Base-by-base conservation (phyloP, 345 rosid genomes). In the Populus davidiana region DNA sequence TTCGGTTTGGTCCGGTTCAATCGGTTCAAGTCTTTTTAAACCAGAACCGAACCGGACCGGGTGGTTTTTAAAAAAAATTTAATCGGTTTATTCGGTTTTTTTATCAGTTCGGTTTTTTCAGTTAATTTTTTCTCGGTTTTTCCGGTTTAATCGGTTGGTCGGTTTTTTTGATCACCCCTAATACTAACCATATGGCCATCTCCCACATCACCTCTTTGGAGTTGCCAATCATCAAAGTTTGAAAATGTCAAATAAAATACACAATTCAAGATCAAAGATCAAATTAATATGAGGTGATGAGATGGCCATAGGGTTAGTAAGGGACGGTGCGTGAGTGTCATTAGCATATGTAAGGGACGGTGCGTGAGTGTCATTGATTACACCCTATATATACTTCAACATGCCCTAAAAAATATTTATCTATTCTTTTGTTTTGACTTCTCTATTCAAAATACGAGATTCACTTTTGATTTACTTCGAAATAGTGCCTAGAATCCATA, bases 211-310 rank as follows among this genome's bases (percentile, higher is more conserved):
- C 70, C 81, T 85, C 86, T 77, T 71, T 52, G 36, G 76, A 52
- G 44, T 38, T 73, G 49, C 70, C 67, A 82, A 85, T 80, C 75
- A 77, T 41, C 81, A 77, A 67, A 72, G 31, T 21, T 52, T 12
- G 6, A 10, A 75, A 33, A 38, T 6, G 8, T 36, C 5, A 68
- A 68, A 41, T 33, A 41, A 12, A 21, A 47, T 13, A 47, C 50
- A 47, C 50, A 4, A 12, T 47, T 16, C 9, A 67, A 35, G 6
- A 65, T 65, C 35, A 16, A 21, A 54, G 61, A 54, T 1, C 61
- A 54, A 14, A 54, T 39, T 8, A 43, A 69, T 69, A 27, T 27
- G 27, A 27, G 27, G 27, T 27, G 27, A 27, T 27, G 27, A 27
- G 27, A 27, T 27, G 27, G 1, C 27, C 27, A 27, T 27, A 27